Base-by-base conservation (phyloP, 371 early-diverging fungal genomes). In the Nematocida ausubeli region DNA sequence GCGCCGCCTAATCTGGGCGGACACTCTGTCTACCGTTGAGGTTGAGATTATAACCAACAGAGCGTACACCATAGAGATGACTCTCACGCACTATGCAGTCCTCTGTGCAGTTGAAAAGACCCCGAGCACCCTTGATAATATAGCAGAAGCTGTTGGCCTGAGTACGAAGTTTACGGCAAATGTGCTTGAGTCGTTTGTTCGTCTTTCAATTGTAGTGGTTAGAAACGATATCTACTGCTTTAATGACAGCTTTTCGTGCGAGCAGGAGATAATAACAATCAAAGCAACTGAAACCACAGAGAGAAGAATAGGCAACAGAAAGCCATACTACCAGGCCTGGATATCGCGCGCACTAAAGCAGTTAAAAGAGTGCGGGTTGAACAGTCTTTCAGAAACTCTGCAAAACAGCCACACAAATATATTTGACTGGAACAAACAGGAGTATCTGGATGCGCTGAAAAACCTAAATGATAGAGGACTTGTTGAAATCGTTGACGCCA, bases 321-420 rank as follows among this genome's bases (percentile, higher is more conserved):
- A 75, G 78, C 47, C 68, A 32, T 75, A 75, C 78, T 75, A 75
- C 67, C 78, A 75, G 52, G 78, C 78, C 7, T 67, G 62, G 35
- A 67, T 75, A 12, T 66, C 78, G 12, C 6, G 40, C 40, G 12
- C 32, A 4, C 47, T 66, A 16, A 75, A 75, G 37, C n/a, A 70
- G 5, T 6, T 30, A 16, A 40, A 42, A 3, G 40, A 35, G 50
- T 37, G 35, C n/a, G 34, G 19, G 14, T 14, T 67, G 3, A 22
- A 24, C 39, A 2, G 30, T 1, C 52, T 75, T 16, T 14, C 24
- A 26, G 52, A 26, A 1, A 55, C 19, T 4, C 28, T 63, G 9
- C 40, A 50, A 35, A 63, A 65, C 5, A 52, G 6, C 1, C 72
- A 72, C 39, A 66, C 65, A 19, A 39, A 26, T 4, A 28, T 52